phyloP scores from a whole-genome alignment of 164 flowering plant genomes.

The Cinnamomum chago region DNA sequence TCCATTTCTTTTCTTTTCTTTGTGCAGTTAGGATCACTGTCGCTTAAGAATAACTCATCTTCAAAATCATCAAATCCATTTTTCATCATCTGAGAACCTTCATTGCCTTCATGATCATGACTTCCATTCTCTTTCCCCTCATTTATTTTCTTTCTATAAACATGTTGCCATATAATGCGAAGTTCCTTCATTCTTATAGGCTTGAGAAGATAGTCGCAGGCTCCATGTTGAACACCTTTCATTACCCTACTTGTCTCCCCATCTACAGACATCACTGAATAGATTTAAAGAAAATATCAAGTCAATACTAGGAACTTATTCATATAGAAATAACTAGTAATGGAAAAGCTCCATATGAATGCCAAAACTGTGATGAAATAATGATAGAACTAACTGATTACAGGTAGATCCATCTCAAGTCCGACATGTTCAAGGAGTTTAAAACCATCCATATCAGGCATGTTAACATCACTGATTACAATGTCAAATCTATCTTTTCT shows the following conservation, averaged over 20 bases:
- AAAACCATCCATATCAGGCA: conserved; percentile 99
- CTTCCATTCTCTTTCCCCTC: conserved; percentile 68
- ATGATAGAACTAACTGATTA: conserved; percentile 65
- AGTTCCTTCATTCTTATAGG: conserved; percentile 98
- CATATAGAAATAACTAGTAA: background rate
- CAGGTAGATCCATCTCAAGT: conserved; percentile 98
- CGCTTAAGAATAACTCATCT: conserved; percentile 33
- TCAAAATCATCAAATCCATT: conserved; percentile 43
- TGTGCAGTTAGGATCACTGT: conserved; percentile 40
- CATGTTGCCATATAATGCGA: conserved; percentile 97
- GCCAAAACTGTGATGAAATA: background rate
- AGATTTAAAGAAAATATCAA: conserved; percentile 8
- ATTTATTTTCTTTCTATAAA: conserved; percentile 74
- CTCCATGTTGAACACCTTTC: conserved; percentile 99
- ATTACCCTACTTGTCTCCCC: conserved; percentile 96
- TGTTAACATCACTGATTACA: conserved; percentile 94
- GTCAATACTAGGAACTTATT: conserved; percentile 3
- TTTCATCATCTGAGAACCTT: conserved; percentile 39
- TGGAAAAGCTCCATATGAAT: background rate
- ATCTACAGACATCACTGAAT: conserved; percentile 98
- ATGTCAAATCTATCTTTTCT: conserved; percentile 85
- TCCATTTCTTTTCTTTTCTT: conserved; percentile 73
- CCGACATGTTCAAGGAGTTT: conserved; percentile 96
- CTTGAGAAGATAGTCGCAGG: conserved; percentile 95
- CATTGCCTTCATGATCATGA: conserved; percentile 37